Base-by-base conservation (phyloP, 2,329 filamentous ascomycete species). In the Botrytis porri region DNA sequence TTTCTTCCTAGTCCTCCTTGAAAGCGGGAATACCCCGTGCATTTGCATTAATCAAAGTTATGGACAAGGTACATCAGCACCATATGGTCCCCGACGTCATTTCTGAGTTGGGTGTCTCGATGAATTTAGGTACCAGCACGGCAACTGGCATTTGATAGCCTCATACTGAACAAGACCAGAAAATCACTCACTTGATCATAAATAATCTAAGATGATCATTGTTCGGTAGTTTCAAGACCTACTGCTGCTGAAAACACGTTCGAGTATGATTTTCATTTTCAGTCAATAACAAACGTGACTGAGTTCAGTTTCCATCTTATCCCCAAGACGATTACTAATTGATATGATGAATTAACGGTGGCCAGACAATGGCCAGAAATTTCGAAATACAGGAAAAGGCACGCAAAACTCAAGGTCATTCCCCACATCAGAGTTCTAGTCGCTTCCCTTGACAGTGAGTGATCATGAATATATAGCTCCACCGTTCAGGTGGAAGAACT, bases 51-150 rank as follows among this genome's bases (percentile, higher is more conserved):
- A 54, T 3, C n/a, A 29, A 54, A 29, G 14, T 18, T 29, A n/a
- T 54, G 14, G 51, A 29, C 6, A 4, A 3, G 14, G 3, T 5
- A 54, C 10, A 51, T n/a, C 25, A 4, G 6, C 2, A 7, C 14
- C 14, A 8, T 3, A 18, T 18, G 3, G 3, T 18, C 2, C 6
- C 5, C 3, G 12, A 29, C 0, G n/a, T 16, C 14, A 29, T n/a
- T 29, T 54, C 14, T 54, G 14, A 29, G 51, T 29, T 29, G 16
- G 2, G 14, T 29, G 6, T 54, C 12, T 29, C 14, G 6, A 29
- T 1, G 29, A 54, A 18, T 29, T 16, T 54, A 29, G 51, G n/a
- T 29, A 18, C 3, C 29, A 54, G 14, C 51, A 54, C 51, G 14
- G 7, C 18, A n/a, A 29, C 16, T 9, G 14, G 6, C n/a, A 29